Evolutionary conservation across 2,329 filamentous ascomycete species (phyloP).

Genomic region (Ceratocystis harringtonii): DNA sequence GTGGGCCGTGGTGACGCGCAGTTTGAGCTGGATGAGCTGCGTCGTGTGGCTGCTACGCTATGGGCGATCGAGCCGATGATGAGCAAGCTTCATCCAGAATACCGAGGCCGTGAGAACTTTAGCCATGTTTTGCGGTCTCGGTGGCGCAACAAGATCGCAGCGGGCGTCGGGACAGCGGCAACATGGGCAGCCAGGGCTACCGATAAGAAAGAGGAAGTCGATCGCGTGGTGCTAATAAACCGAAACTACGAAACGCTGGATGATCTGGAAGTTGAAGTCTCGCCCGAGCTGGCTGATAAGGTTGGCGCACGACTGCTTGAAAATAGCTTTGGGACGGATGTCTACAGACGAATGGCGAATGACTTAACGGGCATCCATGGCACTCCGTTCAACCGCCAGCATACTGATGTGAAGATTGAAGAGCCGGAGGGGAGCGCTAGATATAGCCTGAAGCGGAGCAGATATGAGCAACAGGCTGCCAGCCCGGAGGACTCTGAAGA

Average conservation of each 20-base stretch:
- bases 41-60: slow-evolving; percentile 24
- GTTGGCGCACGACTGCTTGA: not conserved
- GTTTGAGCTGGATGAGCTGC: slow-evolving; percentile 22
- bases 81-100: slow-evolving; percentile 25
- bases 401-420: slow-evolving; percentile 3
- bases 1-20: slow-evolving; percentile 25
- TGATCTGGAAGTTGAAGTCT: not conserved
- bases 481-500: not conserved
- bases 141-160: not conserved
- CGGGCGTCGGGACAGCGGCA: not conserved
- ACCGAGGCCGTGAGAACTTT: slow-evolving; percentile 19
- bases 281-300: not conserved
- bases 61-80: slow-evolving; percentile 27
- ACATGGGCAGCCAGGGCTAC: not conserved
- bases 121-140: slow-evolving; percentile 8
- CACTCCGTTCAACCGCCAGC: not conserved
- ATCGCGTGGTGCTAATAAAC: not conserved
- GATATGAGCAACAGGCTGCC: not conserved
- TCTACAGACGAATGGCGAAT: not conserved
- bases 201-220: not conserved
- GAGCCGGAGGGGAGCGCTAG: not conserved
- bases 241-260: not conserved
- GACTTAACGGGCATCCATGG: slow-evolving; percentile 9
- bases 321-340: not conserved
- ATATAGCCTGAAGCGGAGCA: not conserved